Percentiles rank a stretch among this genome's conserved stretches.
Conservation (phyloP, 192 early-diverging fungal genomes). For the Martensiomyces pterosporus region DNA sequence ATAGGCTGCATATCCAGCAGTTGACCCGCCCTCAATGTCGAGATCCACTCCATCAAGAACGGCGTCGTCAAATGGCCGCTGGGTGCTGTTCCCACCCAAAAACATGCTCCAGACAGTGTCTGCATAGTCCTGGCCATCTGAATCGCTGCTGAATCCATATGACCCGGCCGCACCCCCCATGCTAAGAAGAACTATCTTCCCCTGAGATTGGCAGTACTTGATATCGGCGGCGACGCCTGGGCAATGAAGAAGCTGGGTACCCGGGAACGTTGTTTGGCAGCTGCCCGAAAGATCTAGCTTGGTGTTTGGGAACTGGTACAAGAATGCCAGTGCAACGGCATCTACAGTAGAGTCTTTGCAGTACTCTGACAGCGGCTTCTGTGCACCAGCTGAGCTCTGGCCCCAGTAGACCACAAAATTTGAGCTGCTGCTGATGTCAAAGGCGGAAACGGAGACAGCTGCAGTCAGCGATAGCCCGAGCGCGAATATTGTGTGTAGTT, state of each 20-base stretch:
- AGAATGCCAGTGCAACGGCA: slow-evolving; percentile 57
- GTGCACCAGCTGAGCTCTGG: slow-evolving; percentile 45
- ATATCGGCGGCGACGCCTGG: slow-evolving; percentile 57
- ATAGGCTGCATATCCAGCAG: slow-evolving; percentile 51
- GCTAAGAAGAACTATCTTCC: slow-evolving; percentile 59
- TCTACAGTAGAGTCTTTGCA: slow-evolving; percentile 59
- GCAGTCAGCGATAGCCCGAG: no score
- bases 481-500: no score
- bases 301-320: slow-evolving; percentile 55
- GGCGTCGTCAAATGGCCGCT: slow-evolving; percentile 58
- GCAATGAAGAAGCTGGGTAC: slow-evolving; percentile 55
- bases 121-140: slow-evolving; percentile 50
- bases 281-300: slow-evolving; percentile 56
- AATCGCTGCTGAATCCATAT: slow-evolving; percentile 52
- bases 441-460: no score
- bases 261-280: slow-evolving; percentile 52
- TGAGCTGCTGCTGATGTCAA: slow-evolving; percentile 26
- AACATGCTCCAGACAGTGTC: slow-evolving; percentile 59
- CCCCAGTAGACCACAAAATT: slow-evolving; percentile 51
- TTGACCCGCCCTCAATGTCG: slow-evolving; percentile 55
- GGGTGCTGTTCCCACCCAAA: slow-evolving; percentile 53
- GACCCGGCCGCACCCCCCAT: slow-evolving; percentile 64
- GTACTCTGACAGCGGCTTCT: slow-evolving; percentile 51
- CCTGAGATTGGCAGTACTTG: slow-evolving; percentile 60
- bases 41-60: slow-evolving; percentile 61